These are phyloP conservation scores for Helicostylum pulchrum DNA, from an alignment of 192 early-diverging fungal species.

Conservation along the genomic window DNA sequence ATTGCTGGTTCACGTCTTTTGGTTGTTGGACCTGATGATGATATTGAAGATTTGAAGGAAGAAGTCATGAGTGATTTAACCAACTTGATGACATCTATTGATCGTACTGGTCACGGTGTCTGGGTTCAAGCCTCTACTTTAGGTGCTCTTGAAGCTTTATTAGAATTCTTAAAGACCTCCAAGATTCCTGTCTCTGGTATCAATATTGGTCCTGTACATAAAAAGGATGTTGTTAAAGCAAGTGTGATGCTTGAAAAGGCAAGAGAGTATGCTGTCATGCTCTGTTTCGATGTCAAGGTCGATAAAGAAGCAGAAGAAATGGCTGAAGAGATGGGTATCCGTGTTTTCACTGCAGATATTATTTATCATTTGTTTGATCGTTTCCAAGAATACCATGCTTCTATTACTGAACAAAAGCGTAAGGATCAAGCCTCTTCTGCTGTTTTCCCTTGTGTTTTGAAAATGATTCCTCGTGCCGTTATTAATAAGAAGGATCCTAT, in stretches of 20 bases:
- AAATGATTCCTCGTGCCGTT: conserved; percentile 85
- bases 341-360: conserved; percentile 94
- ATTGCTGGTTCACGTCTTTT: conserved; percentile 95
- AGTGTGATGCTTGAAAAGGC: conserved; percentile 91
- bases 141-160: conserved; percentile 95
- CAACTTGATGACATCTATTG: conserved; percentile 70
- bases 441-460: conserved; percentile 93
- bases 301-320: conserved; percentile 87
- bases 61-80: conserved; percentile 93
- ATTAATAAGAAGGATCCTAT: conserved; percentile 96
- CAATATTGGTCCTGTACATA: conserved; percentile 97
- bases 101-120: conserved; percentile 87
- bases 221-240: conserved; percentile 91
- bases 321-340: conserved; percentile 89
- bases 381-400: conserved; percentile 77
- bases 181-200: conserved; percentile 97
- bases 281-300: conserved; percentile 90
- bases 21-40: conserved; percentile 92
- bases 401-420: conserved; percentile 80
- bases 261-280: conserved; percentile 70
- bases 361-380: conserved; percentile 98
- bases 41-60: conserved; percentile 91
- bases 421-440: conserved; percentile 85
- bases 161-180: conserved; percentile 82
- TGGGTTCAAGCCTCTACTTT: conserved; percentile 98